Evolutionary conservation across 495 filamentous ascomycete species (phyloP).

Genomic region (Podospora comata): DNA sequence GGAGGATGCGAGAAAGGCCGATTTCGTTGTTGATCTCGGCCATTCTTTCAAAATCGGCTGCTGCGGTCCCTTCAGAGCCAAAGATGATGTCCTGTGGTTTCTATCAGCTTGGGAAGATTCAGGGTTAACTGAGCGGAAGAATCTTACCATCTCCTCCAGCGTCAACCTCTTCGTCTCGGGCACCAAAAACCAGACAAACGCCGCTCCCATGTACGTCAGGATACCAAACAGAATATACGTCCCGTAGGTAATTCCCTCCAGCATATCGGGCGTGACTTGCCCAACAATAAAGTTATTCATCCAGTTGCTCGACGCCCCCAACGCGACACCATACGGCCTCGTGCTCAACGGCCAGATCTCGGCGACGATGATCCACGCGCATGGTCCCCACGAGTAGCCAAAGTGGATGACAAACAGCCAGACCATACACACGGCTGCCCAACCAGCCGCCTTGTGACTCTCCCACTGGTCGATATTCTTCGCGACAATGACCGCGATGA

Average conservation of each 20-base stretch:
- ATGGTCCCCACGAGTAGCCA: conserved; percentile 71
- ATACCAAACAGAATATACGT: conserved; percentile 78
- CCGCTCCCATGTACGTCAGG: conserved; percentile 63
- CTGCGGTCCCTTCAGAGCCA: conserved; percentile 64
- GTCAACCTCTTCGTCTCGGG: conserved; percentile 69
- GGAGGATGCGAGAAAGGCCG: conserved; percentile 51
- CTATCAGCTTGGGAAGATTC: too few relatives aligned
- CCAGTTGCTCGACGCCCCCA: conserved; percentile 62
- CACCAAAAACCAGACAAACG: conserved; percentile 72
- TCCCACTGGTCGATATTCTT: conserved; percentile 58
- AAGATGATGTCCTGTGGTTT: conserved; percentile 64
- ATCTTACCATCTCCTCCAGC: conserved; percentile 54
- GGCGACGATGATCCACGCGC: conserved; percentile 67
- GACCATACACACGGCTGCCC: conserved; percentile 76
- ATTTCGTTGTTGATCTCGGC: conserved; percentile 70
- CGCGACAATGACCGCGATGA: conserved; percentile 71
- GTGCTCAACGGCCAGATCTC: conserved; percentile 77
- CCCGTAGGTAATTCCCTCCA: conserved; percentile 65
- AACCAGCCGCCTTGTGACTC: conserved; percentile 61
- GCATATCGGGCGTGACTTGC: conserved; percentile 74
- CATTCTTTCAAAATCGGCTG: conserved; percentile 69
- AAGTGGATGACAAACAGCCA: conserved; percentile 83
- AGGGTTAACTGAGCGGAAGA: too few relatives aligned
- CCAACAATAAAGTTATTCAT: conserved; percentile 60
- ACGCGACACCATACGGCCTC: conserved; percentile 68